Evolutionary conservation across 768 basidiomycete species (phyloP).

Genomic region (Suillus plorans): DNA sequence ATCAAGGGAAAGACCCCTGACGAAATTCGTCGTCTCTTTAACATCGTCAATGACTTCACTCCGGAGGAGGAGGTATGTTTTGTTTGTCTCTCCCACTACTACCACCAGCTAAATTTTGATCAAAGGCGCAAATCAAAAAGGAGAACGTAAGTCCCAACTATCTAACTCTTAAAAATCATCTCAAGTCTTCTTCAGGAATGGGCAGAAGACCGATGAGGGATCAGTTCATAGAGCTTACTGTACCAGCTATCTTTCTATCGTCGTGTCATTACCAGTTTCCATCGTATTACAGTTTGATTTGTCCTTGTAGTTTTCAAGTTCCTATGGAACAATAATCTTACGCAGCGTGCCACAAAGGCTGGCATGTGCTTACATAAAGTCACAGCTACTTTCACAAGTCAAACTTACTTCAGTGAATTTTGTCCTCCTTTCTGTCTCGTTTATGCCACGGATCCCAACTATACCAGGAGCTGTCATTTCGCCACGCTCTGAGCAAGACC

Average conservation of each 20-base stretch:
- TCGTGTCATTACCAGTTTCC: constrained; percentile 16
- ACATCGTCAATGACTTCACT: constrained; percentile 97
- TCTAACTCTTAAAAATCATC: constrained; percentile 15
- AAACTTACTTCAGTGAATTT: not conserved
- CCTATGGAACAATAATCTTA: constrained; percentile 7
- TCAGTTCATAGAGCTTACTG: constrained; percentile 22
- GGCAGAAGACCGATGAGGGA: constrained; percentile 82
- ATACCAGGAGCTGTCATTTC: constrained; percentile 63
- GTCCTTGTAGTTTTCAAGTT: not conserved
- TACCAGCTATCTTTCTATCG: constrained; percentile 16
- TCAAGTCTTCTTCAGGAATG: constrained; percentile 62
- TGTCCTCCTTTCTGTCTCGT: not conserved
- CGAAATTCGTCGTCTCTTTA: constrained; percentile 97
- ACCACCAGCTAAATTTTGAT: constrained; percentile 65
- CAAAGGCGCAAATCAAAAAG: constrained; percentile 96
- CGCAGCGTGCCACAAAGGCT: constrained; percentile 19
- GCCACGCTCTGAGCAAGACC: constrained; percentile 56
- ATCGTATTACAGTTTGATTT: constrained; percentile 10
- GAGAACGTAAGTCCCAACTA: constrained; percentile 75
- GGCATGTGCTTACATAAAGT: constrained; percentile 9
- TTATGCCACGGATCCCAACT: constrained; percentile 63
- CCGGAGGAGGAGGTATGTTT: constrained; percentile 91
- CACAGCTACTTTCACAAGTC: not conserved
- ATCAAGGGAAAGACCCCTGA: constrained; percentile 99
- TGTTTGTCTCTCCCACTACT: constrained; percentile 9